Percentiles rank a stretch among this genome's conserved stretches.
Evolutionary conservation across 805 yeast genomes (phyloP).

Genomic region (Cyberlindnera bimundalis): DNA sequence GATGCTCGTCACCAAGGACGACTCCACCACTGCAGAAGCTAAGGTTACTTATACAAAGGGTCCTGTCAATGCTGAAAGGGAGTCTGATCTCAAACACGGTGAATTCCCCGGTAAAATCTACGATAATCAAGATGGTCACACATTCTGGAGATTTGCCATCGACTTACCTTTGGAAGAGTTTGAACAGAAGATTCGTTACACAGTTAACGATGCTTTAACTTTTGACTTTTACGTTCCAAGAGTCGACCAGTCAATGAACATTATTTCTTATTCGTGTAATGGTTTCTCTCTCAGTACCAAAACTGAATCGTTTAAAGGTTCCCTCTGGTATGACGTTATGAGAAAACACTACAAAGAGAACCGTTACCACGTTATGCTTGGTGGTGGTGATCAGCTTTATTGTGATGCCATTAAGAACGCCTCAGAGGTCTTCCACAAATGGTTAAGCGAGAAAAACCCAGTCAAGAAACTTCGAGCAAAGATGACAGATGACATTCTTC

Average conservation of each 20-base stretch:
- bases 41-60: slow-evolving; percentile 27
- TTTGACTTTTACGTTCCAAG: slow-evolving; percentile 73
- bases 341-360: slow-evolving; percentile 54
- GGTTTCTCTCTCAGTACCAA: slow-evolving; percentile 80
- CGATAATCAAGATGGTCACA: slow-evolving; percentile 41
- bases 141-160: slow-evolving; percentile 67
- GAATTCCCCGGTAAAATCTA: slow-evolving; percentile 44
- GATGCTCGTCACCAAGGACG: slow-evolving; percentile 50
- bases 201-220: slow-evolving; percentile 45
- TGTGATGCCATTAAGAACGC: slow-evolving; percentile 73
- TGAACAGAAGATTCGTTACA: slow-evolving; percentile 65
- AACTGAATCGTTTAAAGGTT: slow-evolving; percentile 63
- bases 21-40: slow-evolving; percentile 35
- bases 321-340: slow-evolving; percentile 84
- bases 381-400: slow-evolving; percentile 96
- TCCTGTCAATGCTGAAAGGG: slow-evolving; percentile 22
- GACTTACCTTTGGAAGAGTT: slow-evolving; percentile 41
- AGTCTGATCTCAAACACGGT: slow-evolving; percentile 32
- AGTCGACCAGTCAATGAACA: slow-evolving; percentile 64
- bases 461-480: slow-evolving; percentile 41
- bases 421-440: slow-evolving; percentile 49
- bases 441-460: slow-evolving; percentile 58
- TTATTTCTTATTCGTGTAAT: slow-evolving; percentile 82
- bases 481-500: slow-evolving; percentile 44
- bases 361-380: slow-evolving; percentile 88